Evolutionary conservation across 768 basidiomycete genomes (phyloP).

Genomic region (Glaciozyma martinii): DNA sequence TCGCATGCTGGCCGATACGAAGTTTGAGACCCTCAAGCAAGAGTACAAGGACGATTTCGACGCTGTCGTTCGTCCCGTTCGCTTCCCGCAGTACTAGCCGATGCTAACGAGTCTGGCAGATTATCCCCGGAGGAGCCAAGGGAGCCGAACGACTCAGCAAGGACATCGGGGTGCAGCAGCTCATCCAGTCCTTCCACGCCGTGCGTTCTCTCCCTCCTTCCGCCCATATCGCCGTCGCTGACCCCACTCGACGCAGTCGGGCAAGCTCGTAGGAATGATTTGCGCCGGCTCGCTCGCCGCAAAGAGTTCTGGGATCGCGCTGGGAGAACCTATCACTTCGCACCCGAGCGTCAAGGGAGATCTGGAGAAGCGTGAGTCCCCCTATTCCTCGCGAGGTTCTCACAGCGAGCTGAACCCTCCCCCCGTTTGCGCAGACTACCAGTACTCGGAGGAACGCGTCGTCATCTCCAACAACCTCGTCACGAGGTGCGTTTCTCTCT

Average conservation of each 20-base stretch:
- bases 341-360: slow-evolving; percentile 26
- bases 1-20: slow-evolving; percentile 25
- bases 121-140: slow-evolving; percentile 28
- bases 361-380: slow-evolving; percentile 21
- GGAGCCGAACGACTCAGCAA: slow-evolving; percentile 25
- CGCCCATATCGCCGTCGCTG: too few relatives aligned
- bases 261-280: slow-evolving; percentile 27
- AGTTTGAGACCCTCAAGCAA: slow-evolving; percentile 15
- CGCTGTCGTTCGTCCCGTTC: slow-evolving; percentile 6
- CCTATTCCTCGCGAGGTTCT: not conserved
- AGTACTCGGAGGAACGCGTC: slow-evolving; percentile 28
- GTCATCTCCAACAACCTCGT: slow-evolving; percentile 22
- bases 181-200: slow-evolving; percentile 1
- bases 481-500: slow-evolving; percentile 6
- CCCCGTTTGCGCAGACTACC: slow-evolving; percentile 24
- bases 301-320: slow-evolving; percentile 14
- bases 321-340: slow-evolving; percentile 22
- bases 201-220: too few relatives aligned
- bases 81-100: not conserved
- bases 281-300: slow-evolving; percentile 31
- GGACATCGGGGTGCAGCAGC: slow-evolving; percentile 9
- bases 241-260: not conserved
- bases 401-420: too few relatives aligned
- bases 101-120: not conserved
- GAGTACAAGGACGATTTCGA: slow-evolving; percentile 27